A percentile compares a stretch with the other conserved stretches of the same genome.
Evolutionary conservation across 1,284 basidiomycete genomes (phyloP).

Genomic region (Testicularia cyperi): DNA sequence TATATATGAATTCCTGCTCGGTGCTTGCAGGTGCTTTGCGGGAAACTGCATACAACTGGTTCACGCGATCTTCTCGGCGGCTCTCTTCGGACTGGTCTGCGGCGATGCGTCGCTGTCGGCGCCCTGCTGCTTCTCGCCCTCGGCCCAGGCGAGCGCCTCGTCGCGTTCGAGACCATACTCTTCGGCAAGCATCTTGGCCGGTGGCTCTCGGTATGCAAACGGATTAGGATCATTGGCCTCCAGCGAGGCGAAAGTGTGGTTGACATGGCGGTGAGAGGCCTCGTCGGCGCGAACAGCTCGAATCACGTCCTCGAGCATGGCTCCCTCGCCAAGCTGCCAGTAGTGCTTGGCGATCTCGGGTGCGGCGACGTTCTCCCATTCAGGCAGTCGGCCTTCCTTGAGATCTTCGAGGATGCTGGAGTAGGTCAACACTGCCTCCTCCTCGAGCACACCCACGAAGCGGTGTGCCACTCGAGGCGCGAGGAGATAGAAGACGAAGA

Average conservation of each 20-base stretch:
- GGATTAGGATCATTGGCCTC: slow-evolving; percentile 41
- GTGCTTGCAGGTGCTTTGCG: too few relatives aligned
- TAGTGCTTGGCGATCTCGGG: slow-evolving; percentile 84
- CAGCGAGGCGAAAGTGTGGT: slow-evolving; percentile 46
- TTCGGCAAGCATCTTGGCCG: slow-evolving; percentile 26
- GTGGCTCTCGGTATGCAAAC: slow-evolving; percentile 35
- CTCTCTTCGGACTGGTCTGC: not conserved
- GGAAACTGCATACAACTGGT: too few relatives aligned
- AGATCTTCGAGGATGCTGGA: slow-evolving; percentile 81
- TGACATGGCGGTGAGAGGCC: slow-evolving; percentile 59
- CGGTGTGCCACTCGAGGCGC: slow-evolving; percentile 84
- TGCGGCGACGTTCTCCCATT: slow-evolving; percentile 73
- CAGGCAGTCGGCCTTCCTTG: slow-evolving; percentile 79
- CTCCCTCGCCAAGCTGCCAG: slow-evolving; percentile 74
- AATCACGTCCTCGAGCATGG: slow-evolving; percentile 81
- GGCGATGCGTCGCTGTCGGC: too few relatives aligned
- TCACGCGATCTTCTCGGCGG: slow-evolving; percentile 26
- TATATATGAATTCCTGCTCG: too few relatives aligned
- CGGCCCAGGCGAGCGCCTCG: slow-evolving; percentile 40
- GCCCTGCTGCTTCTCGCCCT: slow-evolving; percentile 4
- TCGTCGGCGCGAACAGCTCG: slow-evolving; percentile 91
- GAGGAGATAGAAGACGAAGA: slow-evolving; percentile 72
- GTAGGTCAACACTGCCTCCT: slow-evolving; percentile 75
- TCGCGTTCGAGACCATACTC: slow-evolving; percentile 41
- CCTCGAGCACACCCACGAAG: slow-evolving; percentile 91